Base-by-base conservation (phyloP, 2,329 filamentous ascomycete genomes). In the Fusarium solani-melongenae region DNA sequence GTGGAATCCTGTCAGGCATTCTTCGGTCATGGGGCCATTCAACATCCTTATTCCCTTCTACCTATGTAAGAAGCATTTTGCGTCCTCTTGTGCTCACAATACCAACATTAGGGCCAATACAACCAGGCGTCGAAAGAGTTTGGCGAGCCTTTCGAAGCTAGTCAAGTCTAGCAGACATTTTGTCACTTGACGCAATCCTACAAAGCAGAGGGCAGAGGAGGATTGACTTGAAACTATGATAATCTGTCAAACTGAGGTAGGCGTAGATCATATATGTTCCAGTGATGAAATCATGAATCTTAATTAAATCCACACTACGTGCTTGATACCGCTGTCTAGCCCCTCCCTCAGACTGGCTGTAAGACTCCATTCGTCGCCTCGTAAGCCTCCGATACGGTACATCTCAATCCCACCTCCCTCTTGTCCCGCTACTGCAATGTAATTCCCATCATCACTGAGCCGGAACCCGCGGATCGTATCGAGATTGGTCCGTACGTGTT, bases 391-490 rank as follows among this genome's bases (percentile, higher is more conserved):
- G 6, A 56, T 34, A n/a, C 60, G 41, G 15, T 56, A 62, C n/a
- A 55, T 34, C 46, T 62, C 60, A 24, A 62, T 39, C 5, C 60
- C 60, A 17, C 60, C 60, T 15, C 46, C 46, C 44, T 62, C 60
- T 22, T 62, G 60, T 29, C 60, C 60, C 29, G 46, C 60, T 15
- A 62, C 60, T 22, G 41, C 44, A 22, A 22, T 33, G n/a, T 39
- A 62, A 15, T 38, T 39, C 5, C 60, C 60, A 39, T 55, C 46
- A 15, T 41, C 33, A 12, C 60, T 62, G 3, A 62, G 31, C 11
- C 46, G 22, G 20, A 62, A 53, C 4, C 60, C 60, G 2, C 60
- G 60, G 14, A 62, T 62, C 2, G 60, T 55, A 39, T 62, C 60
- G 4, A 62, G 60, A 15, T 24, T 55, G 6, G 60, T 62, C 8